Conservation (phyloP, 306 rosid genomes). For the Glycine tomentella region DNA sequence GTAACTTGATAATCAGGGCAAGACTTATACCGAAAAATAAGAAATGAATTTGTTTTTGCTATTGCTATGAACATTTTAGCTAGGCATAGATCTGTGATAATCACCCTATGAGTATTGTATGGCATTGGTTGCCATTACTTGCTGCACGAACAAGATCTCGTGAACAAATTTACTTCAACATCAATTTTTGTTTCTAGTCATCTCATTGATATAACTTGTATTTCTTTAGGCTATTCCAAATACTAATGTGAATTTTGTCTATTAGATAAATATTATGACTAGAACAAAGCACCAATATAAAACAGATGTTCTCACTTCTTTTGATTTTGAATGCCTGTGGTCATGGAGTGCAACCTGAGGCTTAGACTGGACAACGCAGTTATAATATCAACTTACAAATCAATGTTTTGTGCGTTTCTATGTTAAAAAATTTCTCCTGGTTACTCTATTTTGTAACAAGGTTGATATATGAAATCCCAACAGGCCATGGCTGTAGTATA, state of each 20-base stretch:
- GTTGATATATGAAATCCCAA: slow-evolving; percentile 31
- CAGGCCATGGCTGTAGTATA: slow-evolving; percentile 7
- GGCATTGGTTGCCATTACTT: neutral
- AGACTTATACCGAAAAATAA: neutral
- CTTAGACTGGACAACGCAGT: neutral
- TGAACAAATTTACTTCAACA: neutral
- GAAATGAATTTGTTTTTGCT: neutral
- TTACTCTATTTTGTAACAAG: slow-evolving; percentile 25
- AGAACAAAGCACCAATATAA: neutral
- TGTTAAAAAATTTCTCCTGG: neutral
- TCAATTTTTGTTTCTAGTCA: neutral
- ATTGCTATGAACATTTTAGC: neutral
- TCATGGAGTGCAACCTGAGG: neutral
- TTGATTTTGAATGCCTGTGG: neutral
- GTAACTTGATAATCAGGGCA: slow-evolving; percentile 2
- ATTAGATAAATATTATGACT: neutral
- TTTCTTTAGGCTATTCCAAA: slow-evolving; percentile 15
- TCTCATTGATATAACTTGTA: neutral
- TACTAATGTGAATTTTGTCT: too few species aligned
- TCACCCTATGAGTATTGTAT: neutral
- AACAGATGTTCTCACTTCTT: neutral
- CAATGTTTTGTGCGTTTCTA: neutral
- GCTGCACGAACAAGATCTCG: neutral
- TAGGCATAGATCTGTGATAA: neutral
- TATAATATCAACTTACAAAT: slow-evolving; percentile 10